These are phyloP conservation scores for Eutrema japonicum DNA, from an alignment of 345 rosid genomes.

Conservation along the genomic window DNA sequence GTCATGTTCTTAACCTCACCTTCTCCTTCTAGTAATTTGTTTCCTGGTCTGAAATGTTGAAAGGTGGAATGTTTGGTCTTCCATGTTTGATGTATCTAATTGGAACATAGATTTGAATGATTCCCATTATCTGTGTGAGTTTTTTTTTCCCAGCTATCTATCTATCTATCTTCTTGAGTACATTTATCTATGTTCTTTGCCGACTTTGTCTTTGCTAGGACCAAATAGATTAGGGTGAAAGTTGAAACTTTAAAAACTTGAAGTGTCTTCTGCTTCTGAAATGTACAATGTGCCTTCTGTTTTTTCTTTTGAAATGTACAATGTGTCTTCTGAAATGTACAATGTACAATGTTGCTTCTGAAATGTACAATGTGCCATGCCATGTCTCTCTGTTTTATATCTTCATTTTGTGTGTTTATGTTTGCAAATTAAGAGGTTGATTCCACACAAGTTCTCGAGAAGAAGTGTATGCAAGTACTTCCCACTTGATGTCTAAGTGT, in stretches of 20 bases:
- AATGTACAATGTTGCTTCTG: background rate
- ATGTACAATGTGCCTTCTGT: background rate
- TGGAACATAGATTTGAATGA: background rate
- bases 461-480: constrained; percentile 1
- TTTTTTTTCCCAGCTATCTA: too few relatives aligned
- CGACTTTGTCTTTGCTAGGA: background rate
- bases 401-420: background rate
- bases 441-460: constrained; percentile 3
- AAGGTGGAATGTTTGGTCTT: background rate
- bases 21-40: background rate
- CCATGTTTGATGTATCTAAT: constrained; percentile 11
- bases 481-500: background rate
- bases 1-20: background rate
- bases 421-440: constrained; percentile 3
- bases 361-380: background rate
- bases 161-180: background rate
- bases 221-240: background rate
- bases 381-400: background rate
- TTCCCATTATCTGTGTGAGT: too few relatives aligned
- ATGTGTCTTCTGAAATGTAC: background rate
- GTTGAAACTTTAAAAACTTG: background rate
- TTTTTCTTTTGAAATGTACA: background rate
- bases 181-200: background rate
- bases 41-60: constrained; percentile 3
- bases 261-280: background rate